Conservation (phyloP, 306 rosid genomes). For the Fagus crenata region DNA sequence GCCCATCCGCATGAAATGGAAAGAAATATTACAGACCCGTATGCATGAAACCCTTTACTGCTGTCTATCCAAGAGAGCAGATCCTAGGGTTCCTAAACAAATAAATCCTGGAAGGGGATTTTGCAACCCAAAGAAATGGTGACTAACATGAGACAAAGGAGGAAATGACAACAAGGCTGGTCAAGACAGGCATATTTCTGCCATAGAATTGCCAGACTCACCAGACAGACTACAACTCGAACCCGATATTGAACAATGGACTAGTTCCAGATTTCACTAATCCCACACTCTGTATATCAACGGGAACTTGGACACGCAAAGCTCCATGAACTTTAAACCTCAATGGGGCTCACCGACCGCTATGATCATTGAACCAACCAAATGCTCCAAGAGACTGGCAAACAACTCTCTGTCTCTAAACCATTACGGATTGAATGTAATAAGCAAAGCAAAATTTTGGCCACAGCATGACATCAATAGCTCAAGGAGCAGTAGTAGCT, state of each 20-base stretch:
- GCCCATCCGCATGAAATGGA: slow-evolving; percentile 48
- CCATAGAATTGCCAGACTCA: slow-evolving; percentile 29
- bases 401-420: slow-evolving; percentile 40
- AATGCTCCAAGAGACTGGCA: slow-evolving; percentile 43
- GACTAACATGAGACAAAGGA: neutral
- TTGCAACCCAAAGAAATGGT: slow-evolving; percentile 27
- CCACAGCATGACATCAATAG: slow-evolving; percentile 22
- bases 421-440: slow-evolving; percentile 44
- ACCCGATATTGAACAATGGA: slow-evolving; percentile 33
- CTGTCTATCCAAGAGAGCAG: slow-evolving; percentile 20
- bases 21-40: slow-evolving; percentile 34
- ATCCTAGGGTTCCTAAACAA: slow-evolving; percentile 25
- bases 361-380: slow-evolving; percentile 45
- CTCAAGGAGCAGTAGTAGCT: slow-evolving; percentile 56
- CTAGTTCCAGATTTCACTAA: slow-evolving; percentile 34
- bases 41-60: slow-evolving; percentile 32
- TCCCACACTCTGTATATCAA: slow-evolving; percentile 29
- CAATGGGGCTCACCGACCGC: slow-evolving; percentile 33
- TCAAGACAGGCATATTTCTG: slow-evolving; percentile 26
- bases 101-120: slow-evolving; percentile 19
- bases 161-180: slow-evolving; percentile 16
- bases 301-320: slow-evolving; percentile 37
- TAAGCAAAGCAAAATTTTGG: slow-evolving; percentile 42
- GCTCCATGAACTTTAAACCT: slow-evolving; percentile 46
- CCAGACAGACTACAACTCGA: slow-evolving; percentile 27